Conservation (phyloP, 805 yeast genomes). For the Kodamaea leandrae region DNA sequence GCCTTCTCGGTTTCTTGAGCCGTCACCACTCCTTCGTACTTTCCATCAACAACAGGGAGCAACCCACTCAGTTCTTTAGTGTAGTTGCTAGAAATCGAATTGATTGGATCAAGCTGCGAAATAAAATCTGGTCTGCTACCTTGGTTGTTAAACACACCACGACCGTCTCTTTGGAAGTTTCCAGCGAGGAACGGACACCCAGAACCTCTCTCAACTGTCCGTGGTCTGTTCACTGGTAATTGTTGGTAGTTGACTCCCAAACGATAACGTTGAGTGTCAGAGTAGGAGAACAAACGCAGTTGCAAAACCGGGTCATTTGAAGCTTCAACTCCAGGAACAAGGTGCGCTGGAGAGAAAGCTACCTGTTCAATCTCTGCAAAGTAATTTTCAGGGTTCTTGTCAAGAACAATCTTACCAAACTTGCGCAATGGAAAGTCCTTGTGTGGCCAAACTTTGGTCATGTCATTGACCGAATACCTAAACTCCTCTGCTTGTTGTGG, state of each 20-base stretch:
- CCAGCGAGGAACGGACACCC: constrained; percentile 29
- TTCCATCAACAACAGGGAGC: constrained; percentile 20
- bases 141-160: constrained; percentile 25
- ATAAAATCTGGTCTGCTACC: constrained; percentile 53
- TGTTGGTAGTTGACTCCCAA: constrained; percentile 74
- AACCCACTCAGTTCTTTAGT: constrained; percentile 19
- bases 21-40: constrained; percentile 34
- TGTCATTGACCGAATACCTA: constrained; percentile 48
- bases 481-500: constrained; percentile 53
- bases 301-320: constrained; percentile 84
- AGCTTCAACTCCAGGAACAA: constrained; percentile 81
- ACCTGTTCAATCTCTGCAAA: constrained; percentile 87
- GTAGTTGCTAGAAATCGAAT: constrained; percentile 20
- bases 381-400: constrained; percentile 82
- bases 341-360: constrained; percentile 81
- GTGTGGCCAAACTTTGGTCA: constrained; percentile 84
- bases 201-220: constrained; percentile 24
- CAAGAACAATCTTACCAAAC: constrained; percentile 75
- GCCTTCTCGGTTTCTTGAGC: constrained; percentile 22
- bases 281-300: constrained; percentile 76
- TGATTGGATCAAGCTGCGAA: constrained; percentile 37
- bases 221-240: constrained; percentile 73
- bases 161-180: constrained; percentile 25
- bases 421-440: constrained; percentile 79
- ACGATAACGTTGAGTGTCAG: constrained; percentile 85